Percentiles rank a stretch among this genome's conserved stretches.
These are phyloP conservation scores for Aspergillus luchuensis DNA, from an alignment of 2,329 filamentous ascomycete genomes.

Conservation along the genomic window DNA sequence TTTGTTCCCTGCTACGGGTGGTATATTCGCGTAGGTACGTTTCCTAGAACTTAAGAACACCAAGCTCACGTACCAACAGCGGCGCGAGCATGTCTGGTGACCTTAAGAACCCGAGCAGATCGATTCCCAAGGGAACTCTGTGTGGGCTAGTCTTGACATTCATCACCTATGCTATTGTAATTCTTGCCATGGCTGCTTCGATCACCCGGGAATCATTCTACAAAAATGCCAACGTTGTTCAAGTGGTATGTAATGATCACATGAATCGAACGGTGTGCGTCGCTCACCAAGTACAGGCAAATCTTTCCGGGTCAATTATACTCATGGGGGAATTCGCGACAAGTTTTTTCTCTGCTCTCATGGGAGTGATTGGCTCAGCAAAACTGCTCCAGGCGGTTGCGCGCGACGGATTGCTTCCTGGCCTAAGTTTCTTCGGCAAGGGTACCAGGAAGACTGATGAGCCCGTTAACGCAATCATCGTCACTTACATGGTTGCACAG, in stretches of 20 bases:
- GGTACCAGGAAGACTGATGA: slow-evolving; percentile 73
- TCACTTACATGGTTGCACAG: slow-evolving; percentile 76
- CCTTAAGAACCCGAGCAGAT: slow-evolving; percentile 76
- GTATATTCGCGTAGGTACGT: slow-evolving; percentile 56
- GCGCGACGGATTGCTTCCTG: slow-evolving; percentile 75
- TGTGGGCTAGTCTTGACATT: slow-evolving; percentile 77
- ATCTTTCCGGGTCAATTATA: slow-evolving; percentile 71
- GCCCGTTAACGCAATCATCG: slow-evolving; percentile 72
- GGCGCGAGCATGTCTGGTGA: slow-evolving; percentile 92
- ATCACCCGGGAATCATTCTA: slow-evolving; percentile 74
- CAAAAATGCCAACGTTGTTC: slow-evolving; percentile 75
- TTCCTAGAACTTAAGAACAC: slow-evolving; percentile 49
- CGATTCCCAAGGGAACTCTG: slow-evolving; percentile 82
- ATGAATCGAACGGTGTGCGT: neutral
- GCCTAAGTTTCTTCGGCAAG: slow-evolving; percentile 71
- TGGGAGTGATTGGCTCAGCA: slow-evolving; percentile 83
- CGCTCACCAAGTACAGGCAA: slow-evolving; percentile 55
- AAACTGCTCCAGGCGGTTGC: slow-evolving; percentile 84
- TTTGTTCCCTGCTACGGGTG: slow-evolving; percentile 71
- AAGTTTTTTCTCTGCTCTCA: slow-evolving; percentile 80
- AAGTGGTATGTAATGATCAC: slow-evolving; percentile 54
- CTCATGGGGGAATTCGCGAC: slow-evolving; percentile 81
- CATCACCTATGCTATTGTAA: slow-evolving; percentile 72
- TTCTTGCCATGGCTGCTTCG: slow-evolving; percentile 75
- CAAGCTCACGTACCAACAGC: slow-evolving; percentile 49